These are phyloP conservation scores for Penicillium vulpinum DNA, from an alignment of 2,329 filamentous ascomycete genomes.

Conservation along the genomic window DNA sequence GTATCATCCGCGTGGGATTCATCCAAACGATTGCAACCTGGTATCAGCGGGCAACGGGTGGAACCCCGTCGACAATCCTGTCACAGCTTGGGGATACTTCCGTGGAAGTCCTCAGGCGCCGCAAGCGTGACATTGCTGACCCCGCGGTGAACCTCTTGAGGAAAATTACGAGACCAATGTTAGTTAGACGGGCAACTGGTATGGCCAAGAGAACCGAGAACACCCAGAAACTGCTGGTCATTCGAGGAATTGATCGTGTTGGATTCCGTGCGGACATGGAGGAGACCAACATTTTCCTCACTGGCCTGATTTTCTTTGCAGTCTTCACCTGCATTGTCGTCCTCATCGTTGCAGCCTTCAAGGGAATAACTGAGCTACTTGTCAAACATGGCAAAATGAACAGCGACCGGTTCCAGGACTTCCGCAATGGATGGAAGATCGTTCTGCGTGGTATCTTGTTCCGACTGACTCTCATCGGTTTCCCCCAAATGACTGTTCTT, in stretches of 20 bases:
- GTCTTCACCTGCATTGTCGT: constrained; percentile 76
- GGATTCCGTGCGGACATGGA: constrained; percentile 85
- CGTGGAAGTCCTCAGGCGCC: constrained; percentile 72
- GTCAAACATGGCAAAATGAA: constrained; percentile 77
- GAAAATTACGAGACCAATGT: constrained; percentile 21
- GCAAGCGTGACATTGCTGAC: constrained; percentile 50
- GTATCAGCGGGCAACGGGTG: constrained; percentile 93
- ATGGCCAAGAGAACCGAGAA: constrained; percentile 56
- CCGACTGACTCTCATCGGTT: constrained; percentile 85
- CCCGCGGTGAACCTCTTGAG: constrained; percentile 28
- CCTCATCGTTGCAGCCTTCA: constrained; percentile 73
- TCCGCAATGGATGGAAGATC: constrained; percentile 90
- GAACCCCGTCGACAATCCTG: constrained; percentile 75
- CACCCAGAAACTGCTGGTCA: constrained; percentile 48
- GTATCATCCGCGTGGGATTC: constrained; percentile 84
- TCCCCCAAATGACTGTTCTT: constrained; percentile 85
- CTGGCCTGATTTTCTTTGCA: constrained; percentile 84
- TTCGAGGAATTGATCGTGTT: constrained; percentile 84
- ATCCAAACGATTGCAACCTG: constrained; percentile 87
- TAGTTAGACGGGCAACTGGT: constrained; percentile 19
- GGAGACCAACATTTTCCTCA: constrained; percentile 89
- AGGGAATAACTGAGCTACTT: constrained; percentile 74
- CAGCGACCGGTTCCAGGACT: constrained; percentile 83
- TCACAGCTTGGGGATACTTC: constrained; percentile 72
- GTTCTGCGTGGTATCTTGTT: constrained; percentile 93